Base-by-base conservation (phyloP, 2,329 filamentous ascomycete genomes). In the Colletotrichum brevisporum region DNA sequence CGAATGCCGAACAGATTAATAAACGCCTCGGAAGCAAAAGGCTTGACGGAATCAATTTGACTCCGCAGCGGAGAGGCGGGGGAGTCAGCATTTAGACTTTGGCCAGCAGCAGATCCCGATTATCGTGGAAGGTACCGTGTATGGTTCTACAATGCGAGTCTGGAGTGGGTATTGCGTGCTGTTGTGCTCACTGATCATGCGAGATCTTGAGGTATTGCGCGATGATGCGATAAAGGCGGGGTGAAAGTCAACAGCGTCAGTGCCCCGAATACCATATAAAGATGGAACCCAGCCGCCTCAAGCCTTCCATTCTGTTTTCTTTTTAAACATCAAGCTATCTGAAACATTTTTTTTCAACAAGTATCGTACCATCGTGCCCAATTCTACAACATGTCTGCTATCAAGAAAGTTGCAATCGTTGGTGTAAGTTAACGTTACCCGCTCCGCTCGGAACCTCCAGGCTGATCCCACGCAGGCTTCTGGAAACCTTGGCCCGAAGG, bases 321-420 rank as follows among this genome's bases (percentile, higher is more conserved):
- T 6, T 16, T 15, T 31, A 0, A 31, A 31, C 6, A 31, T 31
- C 21, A 26, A 8, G 5, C 6, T 21, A 4, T 12, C 24, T 15
- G 5, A n/a, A 36, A 15, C 31, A 56, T 16, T 9, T 2, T 15
- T 15, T 31, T 10, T 2, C 6, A 31, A 9, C 27, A 31, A 1
- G 27, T 9, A 31, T 9, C 9, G 6, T 2, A 6, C 27, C 1
- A 31, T 9, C 1, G 3, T 18, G 6, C 5, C 5, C 6, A 36
- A 55, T 24, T 39, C 6, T 9, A 43, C 16, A 27, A 2, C 16
- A 76, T 76, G 75, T 67, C 77, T 48, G 13, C 53, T 3, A 78
- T 80, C 65, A 76, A 77, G 63, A 78, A 76, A 45, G 78, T 81
- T 12, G 76, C 76, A 6, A 74, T 81, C 47, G 75, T 79, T 26